Conservation (phyloP, 1,139 yeast species). For the Pichia sp. region DNA sequence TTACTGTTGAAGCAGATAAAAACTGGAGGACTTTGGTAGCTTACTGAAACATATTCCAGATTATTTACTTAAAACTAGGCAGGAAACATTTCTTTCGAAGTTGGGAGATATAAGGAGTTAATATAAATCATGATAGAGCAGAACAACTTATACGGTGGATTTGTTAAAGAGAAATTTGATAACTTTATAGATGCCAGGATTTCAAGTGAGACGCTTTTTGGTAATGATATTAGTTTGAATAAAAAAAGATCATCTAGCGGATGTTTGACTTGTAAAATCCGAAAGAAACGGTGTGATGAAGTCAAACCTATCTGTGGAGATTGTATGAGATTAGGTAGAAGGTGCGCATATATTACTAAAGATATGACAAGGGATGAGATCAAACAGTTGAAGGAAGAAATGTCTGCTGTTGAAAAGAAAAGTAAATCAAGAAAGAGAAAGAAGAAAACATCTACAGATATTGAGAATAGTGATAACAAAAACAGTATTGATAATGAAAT, state of each 20-base stretch:
- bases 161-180: not conserved
- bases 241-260: slow-evolving; percentile 46
- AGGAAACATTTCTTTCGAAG: not conserved
- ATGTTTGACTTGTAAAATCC: slow-evolving; percentile 62
- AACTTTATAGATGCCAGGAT: not conserved
- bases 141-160: not conserved
- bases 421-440: slow-evolving; percentile 26
- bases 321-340: slow-evolving; percentile 47
- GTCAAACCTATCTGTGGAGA: slow-evolving; percentile 54
- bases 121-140: not conserved
- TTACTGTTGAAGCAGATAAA: no score
- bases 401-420: slow-evolving; percentile 31
- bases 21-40: no score
- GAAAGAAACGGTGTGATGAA: slow-evolving; percentile 74
- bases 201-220: not conserved
- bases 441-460: slow-evolving; percentile 11
- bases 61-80: no score
- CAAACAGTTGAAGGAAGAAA: slow-evolving; percentile 27
- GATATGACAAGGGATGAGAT: slow-evolving; percentile 29
- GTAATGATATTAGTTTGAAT: not conserved
- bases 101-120: not conserved
- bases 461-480: not conserved
- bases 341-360: slow-evolving; percentile 46
- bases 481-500: not conserved
- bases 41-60: no score